These are phyloP conservation scores for Xylaria sp. DNA, from an alignment of 2,329 filamentous ascomycete species.

Conservation along the genomic window DNA sequence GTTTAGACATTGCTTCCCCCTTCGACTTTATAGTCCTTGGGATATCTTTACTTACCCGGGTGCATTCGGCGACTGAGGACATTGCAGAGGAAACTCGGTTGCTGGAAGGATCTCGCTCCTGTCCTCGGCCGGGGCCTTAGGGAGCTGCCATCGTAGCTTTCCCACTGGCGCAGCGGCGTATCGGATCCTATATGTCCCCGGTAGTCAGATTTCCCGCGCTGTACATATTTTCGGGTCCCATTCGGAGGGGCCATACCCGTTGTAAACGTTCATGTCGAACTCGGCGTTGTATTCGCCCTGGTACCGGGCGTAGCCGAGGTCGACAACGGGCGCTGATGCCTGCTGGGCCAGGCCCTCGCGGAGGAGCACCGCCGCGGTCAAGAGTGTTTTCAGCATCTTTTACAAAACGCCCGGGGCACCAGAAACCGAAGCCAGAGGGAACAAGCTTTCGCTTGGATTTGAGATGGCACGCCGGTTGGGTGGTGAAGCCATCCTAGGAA, in stretches of 20 bases:
- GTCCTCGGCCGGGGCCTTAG: conserved; percentile 36
- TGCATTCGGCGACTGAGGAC: conserved; percentile 37
- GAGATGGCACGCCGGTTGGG: neutral
- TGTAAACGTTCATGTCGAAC: conserved; percentile 47
- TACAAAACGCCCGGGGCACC: neutral
- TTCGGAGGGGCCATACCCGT: conserved; percentile 41
- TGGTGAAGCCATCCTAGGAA: neutral
- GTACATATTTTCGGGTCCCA: too few species aligned
- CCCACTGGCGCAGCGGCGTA: conserved; percentile 49
- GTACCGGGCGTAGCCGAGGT: conserved; percentile 51
- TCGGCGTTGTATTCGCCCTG: conserved; percentile 44
- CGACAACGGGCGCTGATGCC: conserved; percentile 35
- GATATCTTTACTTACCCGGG: conserved; percentile 27
- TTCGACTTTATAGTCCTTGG: neutral
- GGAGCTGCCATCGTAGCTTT: conserved; percentile 47
- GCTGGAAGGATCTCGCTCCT: conserved; percentile 38
- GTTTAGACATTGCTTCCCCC: conserved; percentile 4
- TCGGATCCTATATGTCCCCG: conserved; percentile 46
- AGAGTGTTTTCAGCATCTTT: conserved; percentile 12
- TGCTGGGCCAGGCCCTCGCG: conserved; percentile 1
- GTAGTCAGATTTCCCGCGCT: conserved; percentile 7
- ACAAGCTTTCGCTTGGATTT: neutral
- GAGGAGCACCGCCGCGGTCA: conserved; percentile 3
- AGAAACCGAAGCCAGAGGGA: neutral
- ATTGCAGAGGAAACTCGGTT: conserved; percentile 35